A percentile compares a stretch with the other conserved stretches of the same genome.
phyloP scores from a whole-genome alignment of 768 basidiomycete species.

The Russula brevipes region DNA sequence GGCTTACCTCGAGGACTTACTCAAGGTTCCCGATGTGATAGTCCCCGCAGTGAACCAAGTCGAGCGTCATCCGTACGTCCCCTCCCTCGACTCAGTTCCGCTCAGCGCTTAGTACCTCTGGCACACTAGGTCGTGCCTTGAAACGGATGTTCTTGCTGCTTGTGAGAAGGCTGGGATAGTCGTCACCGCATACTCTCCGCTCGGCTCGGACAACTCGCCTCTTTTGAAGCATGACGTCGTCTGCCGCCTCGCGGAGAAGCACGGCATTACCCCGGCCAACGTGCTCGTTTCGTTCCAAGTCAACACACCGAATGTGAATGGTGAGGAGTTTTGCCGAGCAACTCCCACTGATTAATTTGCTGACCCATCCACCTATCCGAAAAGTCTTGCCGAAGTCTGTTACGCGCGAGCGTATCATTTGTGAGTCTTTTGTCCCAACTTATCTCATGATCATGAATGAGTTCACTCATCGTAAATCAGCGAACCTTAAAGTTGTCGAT shows the following conservation, averaged over 20 bases:
- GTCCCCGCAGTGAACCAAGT: slow-evolving; percentile 79
- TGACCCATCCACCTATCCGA: slow-evolving; percentile 1
- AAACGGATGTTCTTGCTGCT: slow-evolving; percentile 58
- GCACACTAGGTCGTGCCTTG: slow-evolving; percentile 49
- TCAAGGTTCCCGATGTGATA: slow-evolving; percentile 45
- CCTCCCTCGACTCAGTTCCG: too few species aligned
- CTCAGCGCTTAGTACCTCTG: slow-evolving; percentile 1
- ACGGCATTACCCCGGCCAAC: slow-evolving; percentile 56
- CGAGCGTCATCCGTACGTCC: slow-evolving; percentile 61
- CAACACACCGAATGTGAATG: slow-evolving; percentile 54
- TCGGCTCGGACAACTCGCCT: slow-evolving; percentile 67
- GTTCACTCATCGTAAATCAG: slow-evolving; percentile 30
- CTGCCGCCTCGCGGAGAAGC: slow-evolving; percentile 54
- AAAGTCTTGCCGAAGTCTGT: slow-evolving; percentile 74
- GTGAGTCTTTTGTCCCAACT: slow-evolving; percentile 31
- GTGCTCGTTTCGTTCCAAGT: slow-evolving; percentile 70
- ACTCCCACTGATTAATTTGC: slow-evolving; percentile 23
- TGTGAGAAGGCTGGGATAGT: slow-evolving; percentile 61
- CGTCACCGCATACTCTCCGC: slow-evolving; percentile 73
- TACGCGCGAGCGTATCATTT: slow-evolving; percentile 56
- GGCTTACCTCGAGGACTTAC: slow-evolving; percentile 55
- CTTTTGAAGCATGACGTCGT: slow-evolving; percentile 58
- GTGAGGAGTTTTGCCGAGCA: slow-evolving; percentile 28
- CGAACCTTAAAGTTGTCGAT: slow-evolving; percentile 57
- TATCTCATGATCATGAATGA: background rate